Evolutionary conservation across 2,329 filamentous ascomycete species (phyloP).

Genomic region (Calonectria hawksworthii): DNA sequence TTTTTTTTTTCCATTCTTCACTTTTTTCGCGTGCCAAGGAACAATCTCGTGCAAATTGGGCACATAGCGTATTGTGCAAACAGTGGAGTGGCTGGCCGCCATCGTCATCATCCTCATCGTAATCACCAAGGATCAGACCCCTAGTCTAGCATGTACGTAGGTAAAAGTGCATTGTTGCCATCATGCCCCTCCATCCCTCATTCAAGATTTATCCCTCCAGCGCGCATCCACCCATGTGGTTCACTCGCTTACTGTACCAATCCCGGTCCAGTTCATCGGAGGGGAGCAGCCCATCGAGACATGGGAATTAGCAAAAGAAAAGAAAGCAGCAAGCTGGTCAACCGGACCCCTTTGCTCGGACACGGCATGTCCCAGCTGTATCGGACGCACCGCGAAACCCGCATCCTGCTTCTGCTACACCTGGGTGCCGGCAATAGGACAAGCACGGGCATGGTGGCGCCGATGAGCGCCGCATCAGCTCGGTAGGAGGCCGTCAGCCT

Average conservation of each 20-base stretch:
- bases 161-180: slow-evolving; percentile 11
- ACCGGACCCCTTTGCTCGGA: neutral
- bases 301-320: neutral
- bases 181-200: slow-evolving; percentile 2
- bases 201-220: slow-evolving; percentile 16
- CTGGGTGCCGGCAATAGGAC: neutral
- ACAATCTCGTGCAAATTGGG: slow-evolving; percentile 10
- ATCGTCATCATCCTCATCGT: slow-evolving; percentile 18
- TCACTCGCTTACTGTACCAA: neutral
- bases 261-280: slow-evolving; percentile 14
- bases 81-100: neutral
- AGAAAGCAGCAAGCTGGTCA: slow-evolving; percentile 8
- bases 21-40: neutral
- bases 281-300: neutral
- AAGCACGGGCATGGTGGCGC: slow-evolving; percentile 4
- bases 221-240: slow-evolving; percentile 5
- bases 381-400: slow-evolving; percentile 12
- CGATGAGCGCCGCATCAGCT: neutral
- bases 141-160: slow-evolving; percentile 4
- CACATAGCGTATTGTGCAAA: neutral
- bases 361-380: neutral
- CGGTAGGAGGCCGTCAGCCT: neutral
- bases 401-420: neutral
- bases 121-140: slow-evolving; percentile 22
- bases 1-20: neutral